Conservation (phyloP, 2,329 filamentous ascomycete genomes). For the Scedosporium minutisporum region DNA sequence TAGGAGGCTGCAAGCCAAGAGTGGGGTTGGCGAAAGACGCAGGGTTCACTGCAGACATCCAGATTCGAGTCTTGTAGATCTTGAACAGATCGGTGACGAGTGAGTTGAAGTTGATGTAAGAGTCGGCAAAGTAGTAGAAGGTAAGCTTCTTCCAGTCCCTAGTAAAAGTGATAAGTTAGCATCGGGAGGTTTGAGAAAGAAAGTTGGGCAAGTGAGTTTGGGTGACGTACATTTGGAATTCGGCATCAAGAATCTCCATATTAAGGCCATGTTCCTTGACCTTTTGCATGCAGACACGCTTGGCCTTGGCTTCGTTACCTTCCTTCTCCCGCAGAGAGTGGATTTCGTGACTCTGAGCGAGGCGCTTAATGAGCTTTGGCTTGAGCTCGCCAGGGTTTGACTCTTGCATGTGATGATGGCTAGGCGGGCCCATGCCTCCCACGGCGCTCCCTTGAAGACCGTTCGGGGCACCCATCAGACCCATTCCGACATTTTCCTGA, state of each 20-base stretch:
- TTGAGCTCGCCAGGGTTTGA: conserved; percentile 68
- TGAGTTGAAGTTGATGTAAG: conserved; percentile 98
- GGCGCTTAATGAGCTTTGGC: conserved; percentile 91
- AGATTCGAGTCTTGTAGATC: conserved; percentile 98
- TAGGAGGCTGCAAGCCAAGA: conserved; percentile 60
- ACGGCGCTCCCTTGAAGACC: conserved; percentile 60
- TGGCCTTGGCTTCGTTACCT: conserved; percentile 94
- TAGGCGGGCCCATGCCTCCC: conserved; percentile 68
- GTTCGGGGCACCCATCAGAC: conserved; percentile 54
- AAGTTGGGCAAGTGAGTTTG: conserved; percentile 14
- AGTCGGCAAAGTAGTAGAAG: conserved; percentile 97
- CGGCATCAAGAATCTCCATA: conserved; percentile 97
- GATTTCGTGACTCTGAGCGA: conserved; percentile 87
- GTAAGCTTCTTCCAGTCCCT: conserved; percentile 99
- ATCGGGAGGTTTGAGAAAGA: conserved; percentile 1
- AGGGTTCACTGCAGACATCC: conserved; percentile 99
- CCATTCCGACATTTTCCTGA: conserved; percentile 50
- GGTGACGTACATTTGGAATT: conserved; percentile 84
- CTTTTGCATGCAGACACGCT: conserved; percentile 93
- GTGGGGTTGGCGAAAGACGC: conserved; percentile 82
- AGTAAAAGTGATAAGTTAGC: conserved; percentile 7
- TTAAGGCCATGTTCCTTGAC: conserved; percentile 88
- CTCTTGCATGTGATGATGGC: conserved; percentile 64
- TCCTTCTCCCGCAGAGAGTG: conserved; percentile 87
- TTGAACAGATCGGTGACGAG: conserved; percentile 97